Base-by-base conservation (phyloP, 495 filamentous ascomycete species). In the Trichoderma reesei region DNA sequence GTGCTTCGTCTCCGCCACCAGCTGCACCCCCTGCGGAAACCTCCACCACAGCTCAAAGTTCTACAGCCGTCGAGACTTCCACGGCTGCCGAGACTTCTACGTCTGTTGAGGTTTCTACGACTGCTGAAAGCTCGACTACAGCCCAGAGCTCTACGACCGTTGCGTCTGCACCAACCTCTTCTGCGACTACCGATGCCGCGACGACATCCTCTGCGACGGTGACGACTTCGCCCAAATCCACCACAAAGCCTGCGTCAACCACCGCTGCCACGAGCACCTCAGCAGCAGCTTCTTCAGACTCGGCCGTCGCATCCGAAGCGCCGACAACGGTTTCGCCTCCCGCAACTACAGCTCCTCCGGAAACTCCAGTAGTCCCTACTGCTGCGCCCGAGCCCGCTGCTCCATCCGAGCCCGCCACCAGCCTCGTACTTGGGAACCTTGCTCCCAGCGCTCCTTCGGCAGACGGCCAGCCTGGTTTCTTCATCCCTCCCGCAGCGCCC, bases 121-220 rank as follows among this genome's bases (percentile, higher is more conserved):
- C 61, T 1, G 18, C 61, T 7, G 61, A 14, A 20, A 44, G 18
- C 39, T 31, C 54, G 8, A 33, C 65, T 3, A 65, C 46, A 6
- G 64, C 67, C 7, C 54, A 67, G 1, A 64, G 59, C n/a, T 44
- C 65, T 18, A 59, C 68, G 9, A 62, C 66, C 9, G 67, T 68
- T 72, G 14, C 4, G 8, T 39, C 38, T 7, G 39, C 44, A 9
- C n/a, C 44, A 6, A 8, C 38, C 11, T 39, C 44, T 48, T 48
- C 44, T 18, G 20, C 44, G n/a, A 48, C 16, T 20, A 48, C 18
- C 16, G 44, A n/a, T 2, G 20, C 44, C n/a, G 16, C 44, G 11
- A 34, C 26, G 33, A 48, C 20, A 37, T 60, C 51, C 5, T 56
- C 51, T 34, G 10, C 51, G 16, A 9, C 31, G 7, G 31, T n/a